Base-by-base conservation (phyloP, 2,329 filamentous ascomycete species). In the Fusarium oligoseptatum region DNA sequence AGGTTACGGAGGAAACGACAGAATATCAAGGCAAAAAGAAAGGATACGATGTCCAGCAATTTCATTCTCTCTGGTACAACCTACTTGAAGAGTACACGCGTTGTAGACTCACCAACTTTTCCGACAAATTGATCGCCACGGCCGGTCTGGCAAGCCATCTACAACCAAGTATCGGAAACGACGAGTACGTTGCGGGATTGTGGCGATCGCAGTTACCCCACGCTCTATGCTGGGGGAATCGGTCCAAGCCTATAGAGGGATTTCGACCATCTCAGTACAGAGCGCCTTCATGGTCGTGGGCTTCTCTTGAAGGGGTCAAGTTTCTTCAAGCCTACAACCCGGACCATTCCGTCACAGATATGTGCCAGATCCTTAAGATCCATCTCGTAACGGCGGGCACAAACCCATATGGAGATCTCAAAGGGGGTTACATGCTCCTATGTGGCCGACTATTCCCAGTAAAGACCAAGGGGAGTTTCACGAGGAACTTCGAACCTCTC, bases 271-370 rank as follows among this genome's bases (percentile, higher is more conserved):
- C 32, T 39, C 32, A 48, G n/a, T 67, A 67, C 32, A 29, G 45
- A 22, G 65, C 65, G 22, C 65, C 58, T 10, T 67, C 65, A 14
- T 67, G 65, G 65, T 67, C 65, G 8, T 67, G 58, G 65, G 57
- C 57, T 56, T 63, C 65, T 6, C 22, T 63, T 5, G 65, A 67
- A 29, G 65, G 57, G 3, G 15, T 29, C 41, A 5, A n/a, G 4
- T 50, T 50, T 20, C 12, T 9, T 39, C 60, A 20, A 3, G 1
- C 3, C 8, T 22, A 34, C 50, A 4, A 34, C n/a, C 17, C n/a
- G 11, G 6, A 15, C n/a, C 27, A 20, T 22, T 20, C 2, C 8
- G 50, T 15, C 14, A 27, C 27, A 11, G 29, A 37, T n/a, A 17
- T 27, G 9, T 63, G 60, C 10, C 29, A 63, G 17, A 29, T 63